These are phyloP conservation scores for Rubia balearica DNA, from an alignment of 305 asterid species.

Conservation along the genomic window DNA sequence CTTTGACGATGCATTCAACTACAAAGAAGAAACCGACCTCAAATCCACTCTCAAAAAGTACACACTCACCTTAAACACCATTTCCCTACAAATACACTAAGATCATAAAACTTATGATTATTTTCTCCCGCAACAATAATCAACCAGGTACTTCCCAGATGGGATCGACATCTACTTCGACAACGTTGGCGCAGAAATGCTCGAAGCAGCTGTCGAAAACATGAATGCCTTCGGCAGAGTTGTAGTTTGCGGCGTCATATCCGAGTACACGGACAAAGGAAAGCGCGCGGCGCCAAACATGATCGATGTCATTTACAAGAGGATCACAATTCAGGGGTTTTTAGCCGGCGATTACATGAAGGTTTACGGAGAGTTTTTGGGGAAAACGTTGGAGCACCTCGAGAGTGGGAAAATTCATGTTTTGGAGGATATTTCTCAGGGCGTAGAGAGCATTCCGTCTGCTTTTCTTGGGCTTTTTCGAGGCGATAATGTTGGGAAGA, in stretches of 20 bases:
- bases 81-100: not conserved
- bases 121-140: not conserved
- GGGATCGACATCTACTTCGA: constrained; percentile 84
- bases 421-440: constrained; percentile 37
- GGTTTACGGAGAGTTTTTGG: constrained; percentile 35
- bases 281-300: constrained; percentile 37
- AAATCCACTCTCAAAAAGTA: constrained; percentile 53
- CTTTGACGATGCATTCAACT: constrained; percentile 80
- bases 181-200: constrained; percentile 68
- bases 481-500: constrained; percentile 52
- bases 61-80: not conserved
- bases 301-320: constrained; percentile 56
- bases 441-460: constrained; percentile 43
- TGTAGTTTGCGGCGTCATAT: constrained; percentile 63
- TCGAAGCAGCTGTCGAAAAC: constrained; percentile 56
- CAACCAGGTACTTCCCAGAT: constrained; percentile 47
- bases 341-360: constrained; percentile 44
- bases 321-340: constrained; percentile 60
- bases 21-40: constrained; percentile 63
- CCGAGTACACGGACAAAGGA: constrained; percentile 45
- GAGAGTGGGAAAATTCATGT: constrained; percentile 32
- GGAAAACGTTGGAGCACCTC: constrained; percentile 36
- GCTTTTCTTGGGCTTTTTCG: constrained; percentile 49
- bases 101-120: not conserved
- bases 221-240: constrained; percentile 60